Conservation (phyloP, 495 filamentous ascomycete genomes). For the Chaetomium tenue region DNA sequence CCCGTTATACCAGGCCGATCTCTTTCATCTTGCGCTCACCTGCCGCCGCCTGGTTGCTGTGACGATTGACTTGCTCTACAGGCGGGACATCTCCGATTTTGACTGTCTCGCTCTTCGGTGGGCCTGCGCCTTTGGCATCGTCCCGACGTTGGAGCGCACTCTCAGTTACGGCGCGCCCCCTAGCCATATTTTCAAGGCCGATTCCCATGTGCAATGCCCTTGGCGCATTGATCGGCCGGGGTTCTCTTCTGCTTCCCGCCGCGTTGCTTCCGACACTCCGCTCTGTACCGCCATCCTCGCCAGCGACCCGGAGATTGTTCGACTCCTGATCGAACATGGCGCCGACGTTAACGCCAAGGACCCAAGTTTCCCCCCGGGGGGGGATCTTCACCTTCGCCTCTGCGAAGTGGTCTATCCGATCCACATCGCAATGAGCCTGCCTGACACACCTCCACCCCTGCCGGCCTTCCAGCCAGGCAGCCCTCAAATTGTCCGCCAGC, state of each 20-base stretch:
- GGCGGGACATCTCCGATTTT: constrained; percentile 21
- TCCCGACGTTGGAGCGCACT: constrained; percentile 19
- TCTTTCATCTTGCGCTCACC: constrained; percentile 21
- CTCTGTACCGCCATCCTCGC: constrained; percentile 20
- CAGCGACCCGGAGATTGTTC: constrained; percentile 16
- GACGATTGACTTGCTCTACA: constrained; percentile 15
- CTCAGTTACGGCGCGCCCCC: constrained; percentile 18
- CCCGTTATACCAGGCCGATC: constrained; percentile 25
- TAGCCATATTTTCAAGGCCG: constrained; percentile 5
- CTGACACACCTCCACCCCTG: constrained; percentile 1
- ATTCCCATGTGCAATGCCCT: constrained; percentile 2
- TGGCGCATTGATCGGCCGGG: background rate
- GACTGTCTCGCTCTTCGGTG: constrained; percentile 27
- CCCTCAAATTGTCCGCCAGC: constrained; percentile 11
- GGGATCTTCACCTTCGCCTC: too few species aligned
- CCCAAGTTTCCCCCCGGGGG: background rate
- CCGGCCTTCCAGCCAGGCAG: background rate
- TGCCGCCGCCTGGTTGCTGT: constrained; percentile 14
- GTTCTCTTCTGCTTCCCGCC: too few species aligned
- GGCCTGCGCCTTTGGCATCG: constrained; percentile 23
- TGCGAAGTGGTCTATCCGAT: background rate
- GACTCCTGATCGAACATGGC: constrained; percentile 16
- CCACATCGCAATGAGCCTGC: background rate
- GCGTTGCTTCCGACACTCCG: constrained; percentile 4
- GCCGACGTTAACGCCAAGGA: constrained; percentile 19